Base-by-base conservation (phyloP, 2,329 filamentous ascomycete species). In the Sphaerostilbella broomeana region DNA sequence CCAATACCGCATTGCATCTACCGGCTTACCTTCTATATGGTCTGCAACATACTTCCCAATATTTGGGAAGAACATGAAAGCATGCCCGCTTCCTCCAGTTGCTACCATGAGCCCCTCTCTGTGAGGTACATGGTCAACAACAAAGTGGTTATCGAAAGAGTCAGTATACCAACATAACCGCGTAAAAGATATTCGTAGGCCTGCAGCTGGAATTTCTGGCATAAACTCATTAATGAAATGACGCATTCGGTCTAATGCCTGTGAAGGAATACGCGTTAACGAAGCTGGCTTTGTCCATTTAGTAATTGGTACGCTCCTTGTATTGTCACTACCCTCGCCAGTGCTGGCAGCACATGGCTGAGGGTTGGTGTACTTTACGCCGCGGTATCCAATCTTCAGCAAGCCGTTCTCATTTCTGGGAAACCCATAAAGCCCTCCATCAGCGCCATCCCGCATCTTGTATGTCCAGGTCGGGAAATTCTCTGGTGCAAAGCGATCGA, bases 31-130 rank as follows among this genome's bases (percentile, higher is more conserved):
- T 16, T 42, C 39, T 10, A 43, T 35, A 78, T 48, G 65, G 45
- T 77, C 68, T 0, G 72, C 63, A 10, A 79, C 69, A 44, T 63
- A 65, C 24, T 69, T 68, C 2, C 77, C 75, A 47, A 81, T 67
- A 3, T 72, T 70, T 0, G 77, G 77, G 34, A 79, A 51, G 43
- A 76, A 80, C 48, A 80, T 81, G 55, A 79, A 81, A 0, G 65
- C 77, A 54, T 81, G 77, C 0, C 78, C 77, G 24, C 68, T 73
- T 0, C 78, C 79, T 1, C 75, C 77, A 0, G 77, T 80, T 3
- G 75, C 75, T 0, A 81, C 64, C 50, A 79, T 72, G 1, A 81
- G 51, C 0, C 69, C 67, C n/a, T 78, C 68, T 66, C 76, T 54
- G 68, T 79, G 10, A 70, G 66, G 42, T 62, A 67, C 20, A 40